Conservation (phyloP, 2,329 filamentous ascomycete species). For the Aspergillus aculeatus region DNA sequence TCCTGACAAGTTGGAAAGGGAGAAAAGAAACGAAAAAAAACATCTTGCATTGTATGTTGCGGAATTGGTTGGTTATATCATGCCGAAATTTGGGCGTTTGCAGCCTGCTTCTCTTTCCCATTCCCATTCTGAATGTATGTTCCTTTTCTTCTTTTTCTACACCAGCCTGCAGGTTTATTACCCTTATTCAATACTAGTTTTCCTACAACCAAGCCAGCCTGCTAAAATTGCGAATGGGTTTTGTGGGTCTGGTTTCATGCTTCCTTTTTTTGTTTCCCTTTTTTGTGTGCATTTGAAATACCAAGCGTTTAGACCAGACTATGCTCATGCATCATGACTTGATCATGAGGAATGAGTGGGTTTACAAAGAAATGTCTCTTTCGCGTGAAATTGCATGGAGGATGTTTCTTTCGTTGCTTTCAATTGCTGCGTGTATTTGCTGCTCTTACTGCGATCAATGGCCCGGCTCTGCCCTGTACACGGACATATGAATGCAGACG, state of each 20-base stretch:
- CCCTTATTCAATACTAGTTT: constrained; percentile 20
- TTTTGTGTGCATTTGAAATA: constrained; percentile 21
- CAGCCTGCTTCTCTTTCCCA: constrained; percentile 22
- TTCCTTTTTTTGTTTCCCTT: constrained; percentile 14
- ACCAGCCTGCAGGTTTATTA: constrained; percentile 20
- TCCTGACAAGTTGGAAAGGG: constrained; percentile 14
- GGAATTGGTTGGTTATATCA: constrained; percentile 42
- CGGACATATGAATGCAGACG: constrained; percentile 23
- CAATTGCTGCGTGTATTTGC: constrained; percentile 10
- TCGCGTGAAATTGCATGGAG: constrained; percentile 29
- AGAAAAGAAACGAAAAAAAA: constrained; percentile 37
- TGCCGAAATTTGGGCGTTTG: constrained; percentile 32
- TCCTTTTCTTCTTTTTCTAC: constrained; percentile 27
- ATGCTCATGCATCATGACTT: constrained; percentile 6
- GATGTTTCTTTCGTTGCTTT: constrained; percentile 12
- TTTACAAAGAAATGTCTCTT: constrained; percentile 9
- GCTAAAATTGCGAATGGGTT: constrained; percentile 33
- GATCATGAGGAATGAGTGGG: constrained; percentile 10
- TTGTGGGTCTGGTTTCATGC: constrained; percentile 26
- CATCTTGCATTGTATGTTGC: constrained; percentile 37
- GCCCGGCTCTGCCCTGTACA: constrained; percentile 33
- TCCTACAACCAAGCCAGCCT: constrained; percentile 20
- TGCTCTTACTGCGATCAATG: constrained; percentile 20
- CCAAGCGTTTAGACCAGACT: constrained; percentile 25
- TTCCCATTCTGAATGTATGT: constrained; percentile 34